Evolutionary conservation across 345 rosid genomes (phyloP).

Genomic region (Kernera saxatilis): DNA sequence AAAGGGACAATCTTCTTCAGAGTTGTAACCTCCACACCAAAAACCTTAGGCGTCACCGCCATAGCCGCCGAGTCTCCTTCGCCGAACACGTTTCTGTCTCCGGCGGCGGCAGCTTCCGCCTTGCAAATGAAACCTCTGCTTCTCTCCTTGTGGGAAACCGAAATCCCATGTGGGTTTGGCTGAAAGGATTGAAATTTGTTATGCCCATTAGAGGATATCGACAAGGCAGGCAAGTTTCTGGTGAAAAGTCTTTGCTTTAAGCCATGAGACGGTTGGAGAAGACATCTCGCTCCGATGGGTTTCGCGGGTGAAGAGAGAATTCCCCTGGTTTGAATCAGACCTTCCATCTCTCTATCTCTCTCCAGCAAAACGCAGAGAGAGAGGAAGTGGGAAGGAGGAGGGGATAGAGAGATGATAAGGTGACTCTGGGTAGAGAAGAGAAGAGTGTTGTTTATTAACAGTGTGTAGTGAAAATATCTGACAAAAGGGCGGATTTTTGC

Average conservation of each 20-base stretch:
- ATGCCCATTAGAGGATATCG: slow-evolving; percentile 53
- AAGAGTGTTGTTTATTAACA: slow-evolving; percentile 31
- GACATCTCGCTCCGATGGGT: slow-evolving; percentile 41
- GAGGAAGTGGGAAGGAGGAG: slow-evolving; percentile 5
- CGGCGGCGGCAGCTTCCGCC: slow-evolving; percentile 83
- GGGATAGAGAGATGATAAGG: slow-evolving; percentile 31
- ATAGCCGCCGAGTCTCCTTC: slow-evolving; percentile 31
- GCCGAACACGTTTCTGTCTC: slow-evolving; percentile 42
- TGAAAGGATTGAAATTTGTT: slow-evolving; percentile 35
- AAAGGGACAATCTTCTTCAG: slow-evolving; percentile 84
- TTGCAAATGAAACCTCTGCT: slow-evolving; percentile 59
- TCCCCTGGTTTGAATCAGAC: slow-evolving; percentile 64
- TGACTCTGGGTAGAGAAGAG: slow-evolving; percentile 32
- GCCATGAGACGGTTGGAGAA: slow-evolving; percentile 55
- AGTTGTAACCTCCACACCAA: slow-evolving; percentile 65
- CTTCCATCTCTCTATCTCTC: slow-evolving; percentile 60
- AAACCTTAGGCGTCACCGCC: slow-evolving; percentile 47
- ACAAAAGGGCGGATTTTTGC: neutral
- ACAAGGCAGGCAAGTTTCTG: slow-evolving; percentile 39
- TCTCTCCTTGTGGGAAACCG: slow-evolving; percentile 38
- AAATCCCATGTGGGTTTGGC: slow-evolving; percentile 41
- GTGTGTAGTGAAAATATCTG: neutral
- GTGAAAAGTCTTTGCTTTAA: slow-evolving; percentile 70
- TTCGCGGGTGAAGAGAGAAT: slow-evolving; percentile 67
- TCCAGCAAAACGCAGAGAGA: slow-evolving; percentile 13